Percentiles rank a stretch among this genome's conserved stretches.
Conservation (phyloP, 164 flowering plant genomes). For the Echeveria elegans region DNA sequence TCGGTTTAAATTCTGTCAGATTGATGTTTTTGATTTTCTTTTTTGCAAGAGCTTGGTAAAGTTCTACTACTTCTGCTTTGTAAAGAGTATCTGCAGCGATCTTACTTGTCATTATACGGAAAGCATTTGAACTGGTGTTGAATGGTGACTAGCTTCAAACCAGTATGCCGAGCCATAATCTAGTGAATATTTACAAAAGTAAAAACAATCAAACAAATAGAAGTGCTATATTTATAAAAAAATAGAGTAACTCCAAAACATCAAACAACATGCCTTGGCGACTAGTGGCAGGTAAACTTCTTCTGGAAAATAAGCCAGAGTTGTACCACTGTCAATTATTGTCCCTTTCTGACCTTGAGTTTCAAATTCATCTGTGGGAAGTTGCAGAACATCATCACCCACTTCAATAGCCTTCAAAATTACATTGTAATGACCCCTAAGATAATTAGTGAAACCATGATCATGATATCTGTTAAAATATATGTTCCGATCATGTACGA, state of each 20-base stretch:
- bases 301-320: constrained; percentile 76
- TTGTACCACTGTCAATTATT: constrained; percentile 91
- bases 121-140: constrained; percentile 40
- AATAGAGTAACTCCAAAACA: constrained; percentile 23
- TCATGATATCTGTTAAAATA: constrained; percentile 12
- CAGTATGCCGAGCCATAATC: constrained; percentile 36
- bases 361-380: constrained; percentile 57
- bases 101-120: constrained; percentile 37
- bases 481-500: not conserved
- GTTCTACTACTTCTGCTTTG: not conserved
- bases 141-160: constrained; percentile 29
- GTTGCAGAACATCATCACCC: constrained; percentile 49
- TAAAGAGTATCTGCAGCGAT: not conserved
- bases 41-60: not conserved
- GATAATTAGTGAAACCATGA: constrained; percentile 21
- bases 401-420: constrained; percentile 62
- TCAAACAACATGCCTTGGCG: constrained; percentile 20
- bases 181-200: constrained; percentile 10
- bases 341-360: constrained; percentile 42
- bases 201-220: not conserved
- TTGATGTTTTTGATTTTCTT: not conserved
- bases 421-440: constrained; percentile 88
- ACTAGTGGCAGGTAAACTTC: constrained; percentile 41
- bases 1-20: not conserved
- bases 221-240: not conserved